Base-by-base conservation (phyloP, 2,329 filamentous ascomycete species). In the Epichloe aotearoae region DNA sequence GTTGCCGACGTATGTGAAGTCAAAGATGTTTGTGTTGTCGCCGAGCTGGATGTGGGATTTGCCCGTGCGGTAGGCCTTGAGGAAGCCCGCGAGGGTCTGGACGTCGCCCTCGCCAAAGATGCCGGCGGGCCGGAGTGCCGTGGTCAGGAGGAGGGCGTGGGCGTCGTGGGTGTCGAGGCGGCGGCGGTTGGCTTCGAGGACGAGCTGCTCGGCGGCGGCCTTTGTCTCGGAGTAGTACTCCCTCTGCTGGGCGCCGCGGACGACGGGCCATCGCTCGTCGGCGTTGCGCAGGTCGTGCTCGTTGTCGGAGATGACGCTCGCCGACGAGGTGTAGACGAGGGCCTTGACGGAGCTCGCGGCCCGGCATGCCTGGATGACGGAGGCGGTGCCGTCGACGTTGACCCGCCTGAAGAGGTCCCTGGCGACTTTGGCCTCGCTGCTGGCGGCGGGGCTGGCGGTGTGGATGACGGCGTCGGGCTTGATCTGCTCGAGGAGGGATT, bases 51-150 rank as follows among this genome's bases (percentile, higher is more conserved):
- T 80, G 55, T 78, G 79, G 38, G 88, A 84, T 56, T 86, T 82
- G 59, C 79, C 74, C 54, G 79, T 75, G 53, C 75, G 73, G 63
- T 84, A 85, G 59, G 86, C 80, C 55, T 82, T 77, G 61, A 95
- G 73, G 55, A 96, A 77, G 58, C 84, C 80, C 55, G 83, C 79
- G 36, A 91, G 80, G 14, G 83, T 69, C 63, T 89, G 84, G 49
- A 80, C 79, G 70, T 98, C 93, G 59, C 87, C 87, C 63, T 93
- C 88, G 60, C 91, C 91, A 62, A 95, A 88, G 66, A 97, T 94
- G 57, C 88, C 88, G 12, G 88, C 85, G 6, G 90, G 88, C 15
- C 93, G 86, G 56, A 97, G 77, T 33, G 89, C 76, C 61, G 79
- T 79, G n/a, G 89, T 95, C 10, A 87, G 73, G 66, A 95, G 80